Base-by-base conservation (phyloP, 2,329 filamentous ascomycete species). In the Microdochium paspali region DNA sequence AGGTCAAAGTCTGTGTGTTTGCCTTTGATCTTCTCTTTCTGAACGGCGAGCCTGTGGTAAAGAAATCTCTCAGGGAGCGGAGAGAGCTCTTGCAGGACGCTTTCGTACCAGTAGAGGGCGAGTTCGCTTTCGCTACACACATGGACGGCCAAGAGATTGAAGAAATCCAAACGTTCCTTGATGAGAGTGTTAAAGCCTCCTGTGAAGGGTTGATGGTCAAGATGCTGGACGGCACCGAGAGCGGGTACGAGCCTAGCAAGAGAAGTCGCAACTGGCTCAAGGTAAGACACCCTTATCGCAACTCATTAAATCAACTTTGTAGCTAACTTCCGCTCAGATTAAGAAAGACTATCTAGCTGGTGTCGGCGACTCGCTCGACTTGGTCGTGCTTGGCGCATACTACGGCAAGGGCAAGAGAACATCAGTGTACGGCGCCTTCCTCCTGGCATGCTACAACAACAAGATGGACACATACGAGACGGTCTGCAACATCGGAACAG, bases 181-280 rank as follows among this genome's bases (percentile, higher is more conserved):
- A 98, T 59, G 91, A 97, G 50, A 93, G 87, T 58, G 86, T 98
- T 53, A 95, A 95, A 66, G 88, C 90, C 2, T 94, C 89, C 0
- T 98, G 93, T 61, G 93, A 98, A 71, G 93, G 93, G 10, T 73
- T 98, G 46, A 98, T 98, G 93, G 93, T 98, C 13, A 98, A 98
- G 73, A 98, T 98, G 93, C 70, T 98, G 50, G 91, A 97, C 63
- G 93, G 91, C 1, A 73, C 79, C 6, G 91, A 96, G 66, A 95
- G 88, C 56, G 88, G 87, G 57, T 98, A 98, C 62, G 91, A 97
- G 67, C 93, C 93, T 20, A 95, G 88, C 59, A 95, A 95, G 64
- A 85, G 93, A 54, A 95, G 88, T 67, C 87, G 93, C 50, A 98
- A 98, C 62, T 98, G 93, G 93, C 85, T 98, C 54, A 98, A 98